These are phyloP conservation scores for Pyrrhoderma lamaoense DNA, from an alignment of 1,284 basidiomycete species.

Conservation along the genomic window DNA sequence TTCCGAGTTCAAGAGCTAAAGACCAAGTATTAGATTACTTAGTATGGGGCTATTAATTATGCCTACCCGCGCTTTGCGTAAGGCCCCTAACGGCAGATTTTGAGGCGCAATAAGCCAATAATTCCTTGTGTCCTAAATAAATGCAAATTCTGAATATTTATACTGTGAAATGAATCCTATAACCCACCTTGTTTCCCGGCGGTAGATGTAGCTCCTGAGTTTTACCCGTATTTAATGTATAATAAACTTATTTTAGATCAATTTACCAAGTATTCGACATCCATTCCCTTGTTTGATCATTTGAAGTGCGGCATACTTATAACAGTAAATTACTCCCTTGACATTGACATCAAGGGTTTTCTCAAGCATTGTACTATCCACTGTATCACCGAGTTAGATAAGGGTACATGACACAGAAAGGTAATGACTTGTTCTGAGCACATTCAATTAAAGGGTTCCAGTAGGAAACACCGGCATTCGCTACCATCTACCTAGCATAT, in stretches of 20 bases:
- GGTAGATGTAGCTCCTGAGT: constrained; percentile 5
- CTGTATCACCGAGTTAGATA: too few relatives aligned
- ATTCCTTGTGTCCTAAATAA: neutral
- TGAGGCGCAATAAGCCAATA: constrained; percentile 6
- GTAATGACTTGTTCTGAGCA: neutral
- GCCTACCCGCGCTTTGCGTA: constrained; percentile 12
- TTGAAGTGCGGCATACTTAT: constrained; percentile 19
- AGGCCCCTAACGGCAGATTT: constrained; percentile 15
- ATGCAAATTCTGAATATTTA: neutral
- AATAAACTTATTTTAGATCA: too few relatives aligned
- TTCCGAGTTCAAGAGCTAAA: constrained; percentile 17
- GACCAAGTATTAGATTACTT: neutral
- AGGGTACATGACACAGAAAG: too few relatives aligned
- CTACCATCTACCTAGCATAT: constrained; percentile 15
- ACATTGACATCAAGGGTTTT: constrained; percentile 18
- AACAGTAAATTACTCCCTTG: constrained; percentile 17
- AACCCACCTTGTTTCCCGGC: constrained; percentile 10
- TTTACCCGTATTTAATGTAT: too few relatives aligned
- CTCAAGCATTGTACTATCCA: constrained; percentile 8
- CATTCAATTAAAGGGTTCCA: neutral
- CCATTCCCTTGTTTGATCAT: constrained; percentile 20
- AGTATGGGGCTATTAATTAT: neutral
- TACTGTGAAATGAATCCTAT: neutral
- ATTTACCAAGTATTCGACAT: constrained; percentile 16
- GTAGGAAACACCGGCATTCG: constrained; percentile 16